Evolutionary conservation across 1,284 basidiomycete species (phyloP), one percentile per base, ranked within the genome.

Genomic region (Puccinia horiana): DNA sequence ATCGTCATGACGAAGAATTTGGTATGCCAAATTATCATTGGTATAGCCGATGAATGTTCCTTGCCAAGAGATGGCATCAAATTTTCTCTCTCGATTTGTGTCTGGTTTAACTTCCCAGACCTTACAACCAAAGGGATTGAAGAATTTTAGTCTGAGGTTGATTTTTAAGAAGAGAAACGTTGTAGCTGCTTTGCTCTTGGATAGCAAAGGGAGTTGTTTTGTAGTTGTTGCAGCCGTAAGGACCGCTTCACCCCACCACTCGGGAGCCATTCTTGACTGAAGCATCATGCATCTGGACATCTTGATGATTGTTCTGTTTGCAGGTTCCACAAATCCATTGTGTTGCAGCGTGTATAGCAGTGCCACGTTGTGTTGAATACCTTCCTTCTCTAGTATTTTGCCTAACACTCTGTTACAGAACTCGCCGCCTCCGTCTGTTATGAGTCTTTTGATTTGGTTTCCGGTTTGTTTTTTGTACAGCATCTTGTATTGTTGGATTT

Each of bases 171-270:
- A 29, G 12, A 74, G 23, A 11, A 12, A 2, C 29, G 26, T 9
- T 14, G 72, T 16, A 2, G 72, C 52, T 54, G 29, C 12, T 49
- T 74, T 49, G 6, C 20, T 16, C 16, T 20, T 56, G 8, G 29
- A 54, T 49, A 35, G 5, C 23, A 47, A 47, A n/a, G 86, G 83
- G 0, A 86, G 84, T 0, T 85, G 84, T 80, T 89, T 88, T 49
- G 84, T 83, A 1, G 89, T 44, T 85, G 86, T 88, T 16, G 85
- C 82, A 23, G 83, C 84, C 74, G 86, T 85, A 1, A 77, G 44
- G 37, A 85, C 80, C 0, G 86, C 87, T 77, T 88, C 86, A 0
- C 84, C 85, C 88, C 87, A 88, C 11, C 87, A 85, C 42, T 73
- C 83, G 56, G 78, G 80, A 11, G 86, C 86, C 0, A 88, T 83